A percentile compares a stretch with the other conserved stretches of the same genome.
Evolutionary conservation across 495 filamentous ascomycete species (phyloP).

Genomic region (Penicillium chermesinum): DNA sequence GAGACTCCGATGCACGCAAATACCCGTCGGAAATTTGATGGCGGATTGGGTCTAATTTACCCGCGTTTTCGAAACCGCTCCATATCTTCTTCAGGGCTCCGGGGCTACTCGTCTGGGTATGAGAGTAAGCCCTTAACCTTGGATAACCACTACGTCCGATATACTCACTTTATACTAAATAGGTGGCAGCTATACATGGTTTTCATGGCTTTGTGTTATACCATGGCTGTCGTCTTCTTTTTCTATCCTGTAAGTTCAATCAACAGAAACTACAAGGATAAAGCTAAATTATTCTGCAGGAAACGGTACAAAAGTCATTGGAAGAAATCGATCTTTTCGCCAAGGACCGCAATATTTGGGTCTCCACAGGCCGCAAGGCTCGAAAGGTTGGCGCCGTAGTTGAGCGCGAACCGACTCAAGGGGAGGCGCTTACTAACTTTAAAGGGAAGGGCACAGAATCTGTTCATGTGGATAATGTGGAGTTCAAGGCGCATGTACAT

Average conservation of each 20-base stretch:
- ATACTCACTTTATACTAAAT: not conserved
- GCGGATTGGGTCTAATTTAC: not conserved
- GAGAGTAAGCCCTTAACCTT: too few species aligned
- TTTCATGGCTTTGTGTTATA: slow-evolving; percentile 19
- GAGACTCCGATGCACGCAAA: slow-evolving; percentile 1
- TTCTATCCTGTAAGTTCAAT: slow-evolving; percentile 15
- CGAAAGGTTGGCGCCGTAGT: slow-evolving; percentile 28
- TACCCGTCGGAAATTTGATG: slow-evolving; percentile 16
- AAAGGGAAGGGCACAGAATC: slow-evolving; percentile 6
- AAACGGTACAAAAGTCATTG: slow-evolving; percentile 18
- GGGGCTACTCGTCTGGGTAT: too few species aligned
- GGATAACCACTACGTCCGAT: too few species aligned
- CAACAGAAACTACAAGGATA: not conserved
- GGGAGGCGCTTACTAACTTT: slow-evolving; percentile 30
- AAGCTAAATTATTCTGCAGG: slow-evolving; percentile 2
- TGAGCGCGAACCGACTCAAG: slow-evolving; percentile 27
- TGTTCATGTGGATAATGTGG: slow-evolving; percentile 8
- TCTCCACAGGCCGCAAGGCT: slow-evolving; percentile 17
- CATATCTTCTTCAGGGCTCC: too few species aligned
- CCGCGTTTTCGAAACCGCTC: not conserved
- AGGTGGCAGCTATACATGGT: slow-evolving; percentile 22
- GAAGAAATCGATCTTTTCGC: slow-evolving; percentile 28
- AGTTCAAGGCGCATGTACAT: slow-evolving; percentile 26
- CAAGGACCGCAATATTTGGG: slow-evolving; percentile 17
- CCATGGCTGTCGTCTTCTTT: slow-evolving; percentile 17